A percentile compares a stretch with the other conserved stretches of the same genome.
Conservation (phyloP, 108 stramenopile genomes). For the Stephanodiscus minutulus region DNA sequence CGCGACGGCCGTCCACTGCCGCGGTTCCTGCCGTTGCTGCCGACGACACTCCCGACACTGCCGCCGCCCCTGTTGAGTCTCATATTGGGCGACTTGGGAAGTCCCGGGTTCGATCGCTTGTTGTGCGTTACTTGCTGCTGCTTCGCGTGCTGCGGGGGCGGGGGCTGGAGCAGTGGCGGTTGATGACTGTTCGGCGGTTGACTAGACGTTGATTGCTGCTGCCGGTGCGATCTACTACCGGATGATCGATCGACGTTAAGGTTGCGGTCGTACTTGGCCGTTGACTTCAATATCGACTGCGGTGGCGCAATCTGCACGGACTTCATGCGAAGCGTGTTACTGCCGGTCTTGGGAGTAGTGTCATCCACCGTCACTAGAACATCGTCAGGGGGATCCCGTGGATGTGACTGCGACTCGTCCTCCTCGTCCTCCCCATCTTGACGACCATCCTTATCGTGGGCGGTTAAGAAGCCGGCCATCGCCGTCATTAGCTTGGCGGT, state of each 20-base stretch:
- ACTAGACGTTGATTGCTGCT: no score
- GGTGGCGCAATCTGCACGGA: not conserved
- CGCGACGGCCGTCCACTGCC: not conserved
- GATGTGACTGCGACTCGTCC: not conserved
- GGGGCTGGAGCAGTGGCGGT: not conserved
- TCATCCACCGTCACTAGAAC: not conserved
- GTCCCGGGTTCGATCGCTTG: not conserved
- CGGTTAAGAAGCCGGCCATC: constrained; percentile 30
- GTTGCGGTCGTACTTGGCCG: constrained; percentile 4
- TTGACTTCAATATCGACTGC: constrained; percentile 7
- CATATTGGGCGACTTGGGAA: not conserved
- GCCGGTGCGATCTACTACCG: no score
- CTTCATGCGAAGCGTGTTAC: not conserved
- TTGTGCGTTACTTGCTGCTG: not conserved
- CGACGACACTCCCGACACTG: not conserved
- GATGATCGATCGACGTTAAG: not conserved
- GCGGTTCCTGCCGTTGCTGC: not conserved
- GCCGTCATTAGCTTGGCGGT: constrained; percentile 16
- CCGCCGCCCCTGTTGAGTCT: not conserved
- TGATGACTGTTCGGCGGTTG: no score
- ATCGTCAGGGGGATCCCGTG: not conserved
- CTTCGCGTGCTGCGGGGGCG: not conserved
- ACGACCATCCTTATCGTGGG: constrained; percentile 5
- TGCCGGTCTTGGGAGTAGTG: not conserved
- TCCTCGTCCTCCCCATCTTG: not conserved